These are phyloP conservation scores for Daldinia loculata DNA, from an alignment of 495 filamentous ascomycete genomes.

Conservation along the genomic window DNA sequence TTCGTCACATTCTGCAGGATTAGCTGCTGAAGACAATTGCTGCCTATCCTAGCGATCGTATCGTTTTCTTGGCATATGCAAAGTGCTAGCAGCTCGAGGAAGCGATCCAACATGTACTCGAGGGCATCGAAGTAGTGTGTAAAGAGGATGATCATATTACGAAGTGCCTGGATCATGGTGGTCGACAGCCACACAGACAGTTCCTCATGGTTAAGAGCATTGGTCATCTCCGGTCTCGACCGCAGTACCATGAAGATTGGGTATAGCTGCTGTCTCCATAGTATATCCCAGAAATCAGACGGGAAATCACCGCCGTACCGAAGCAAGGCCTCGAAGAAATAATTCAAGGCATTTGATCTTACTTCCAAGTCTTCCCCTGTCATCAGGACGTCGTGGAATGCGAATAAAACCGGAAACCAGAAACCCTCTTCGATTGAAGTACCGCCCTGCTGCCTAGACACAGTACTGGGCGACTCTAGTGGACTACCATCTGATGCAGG, in stretches of 20 bases:
- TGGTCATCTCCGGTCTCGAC: slow-evolving; percentile 93
- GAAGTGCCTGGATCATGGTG: slow-evolving; percentile 97
- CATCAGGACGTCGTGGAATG: slow-evolving; percentile 99
- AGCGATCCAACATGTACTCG: slow-evolving; percentile 96
- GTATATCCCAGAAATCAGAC: slow-evolving; percentile 95
- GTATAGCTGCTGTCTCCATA: slow-evolving; percentile 95
- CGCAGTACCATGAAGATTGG: slow-evolving; percentile 98
- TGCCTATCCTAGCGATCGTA: slow-evolving; percentile 96
- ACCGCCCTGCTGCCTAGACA: slow-evolving; percentile 54
- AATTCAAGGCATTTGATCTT: slow-evolving; percentile 89
- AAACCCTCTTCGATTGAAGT: slow-evolving; percentile 93
- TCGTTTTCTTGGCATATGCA: slow-evolving; percentile 99
- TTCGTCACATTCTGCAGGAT: slow-evolving; percentile 96
- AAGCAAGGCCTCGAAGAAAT: slow-evolving; percentile 93
- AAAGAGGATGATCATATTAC: slow-evolving; percentile 98
- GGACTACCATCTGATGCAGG: slow-evolving; percentile 45
- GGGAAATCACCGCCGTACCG: slow-evolving; percentile 92
- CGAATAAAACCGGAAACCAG: slow-evolving; percentile 97
- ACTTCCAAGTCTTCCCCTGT: slow-evolving; percentile 99
- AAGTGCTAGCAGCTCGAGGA: slow-evolving; percentile 88
- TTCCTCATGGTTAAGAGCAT: slow-evolving; percentile 91
- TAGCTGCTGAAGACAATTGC: slow-evolving; percentile 95
- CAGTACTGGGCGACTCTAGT: slow-evolving; percentile 45
- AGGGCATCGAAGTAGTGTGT: slow-evolving; percentile 97
- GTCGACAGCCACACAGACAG: slow-evolving; percentile 99